Evolutionary conservation across 352 stramenopile genomes (phyloP), one percentile per base, ranked within the genome.

Genomic region (Pythium angustatum): DNA sequence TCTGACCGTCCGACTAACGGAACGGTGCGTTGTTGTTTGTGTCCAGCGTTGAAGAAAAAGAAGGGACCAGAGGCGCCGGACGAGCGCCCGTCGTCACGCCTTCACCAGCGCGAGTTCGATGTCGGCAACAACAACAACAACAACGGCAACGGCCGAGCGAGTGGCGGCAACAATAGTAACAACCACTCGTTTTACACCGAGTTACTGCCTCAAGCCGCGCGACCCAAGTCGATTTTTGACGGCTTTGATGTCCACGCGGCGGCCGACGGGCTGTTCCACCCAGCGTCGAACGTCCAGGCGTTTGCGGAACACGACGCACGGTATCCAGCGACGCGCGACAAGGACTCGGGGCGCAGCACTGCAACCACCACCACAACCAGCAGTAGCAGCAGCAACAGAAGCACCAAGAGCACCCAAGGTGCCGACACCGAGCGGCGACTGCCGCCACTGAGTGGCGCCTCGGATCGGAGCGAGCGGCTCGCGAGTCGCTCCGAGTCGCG

Each of bases 281-380:
- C 85, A 7, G 85, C 81, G 8, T 92, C 83, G 3, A 71, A 77
- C 19, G 86, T 94, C 22, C 79, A 89, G 40, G 85, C 85, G 12
- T 94, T 94, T 51, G 76, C 83, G 10, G 83, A 91, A 60, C 80
- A 92, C 58, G 83, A 92, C 57, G 76, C 76, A n/a, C 87, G 87
- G 62, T 92, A 87, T 59, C 40, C 77, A 71, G 21, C 62, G 75
- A 7, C 69, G 0, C 27, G 28, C 0, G 43, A 43, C 26, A 30
- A 45, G 0, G 33, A 43, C 10, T 59, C 63, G 33, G 38, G 45
- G 12, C 51, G 21, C 52, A 51, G 22, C 53, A 53, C 40, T 9
- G 30, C 36, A 5, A 44, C 26, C 21, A 26, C 28, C 19, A 36
- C 50, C 33, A 58, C 4, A n/a, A 24, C 19, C 17, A 50, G 50